These are phyloP conservation scores for Aureoboletus auriporus DNA, from an alignment of 768 basidiomycete species.

Conservation along the genomic window DNA sequence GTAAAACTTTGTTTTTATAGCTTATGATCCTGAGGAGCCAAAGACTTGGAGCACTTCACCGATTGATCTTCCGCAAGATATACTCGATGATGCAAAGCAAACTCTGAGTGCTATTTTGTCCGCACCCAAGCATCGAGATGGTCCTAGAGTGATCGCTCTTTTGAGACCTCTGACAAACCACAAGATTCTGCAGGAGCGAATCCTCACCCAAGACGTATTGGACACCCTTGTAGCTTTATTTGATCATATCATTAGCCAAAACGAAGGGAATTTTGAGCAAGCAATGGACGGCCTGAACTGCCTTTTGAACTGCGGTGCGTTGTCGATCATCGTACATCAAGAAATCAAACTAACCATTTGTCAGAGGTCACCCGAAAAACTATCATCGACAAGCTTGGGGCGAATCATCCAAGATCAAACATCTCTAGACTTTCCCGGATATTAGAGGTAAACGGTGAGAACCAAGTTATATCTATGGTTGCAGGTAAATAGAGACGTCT, in stretches of 20 bases:
- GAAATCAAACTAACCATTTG: neutral
- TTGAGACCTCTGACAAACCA: slow-evolving; percentile 16
- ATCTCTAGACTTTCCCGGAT: slow-evolving; percentile 10
- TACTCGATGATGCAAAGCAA: slow-evolving; percentile 12
- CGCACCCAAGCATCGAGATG: slow-evolving; percentile 9
- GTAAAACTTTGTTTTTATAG: neutral
- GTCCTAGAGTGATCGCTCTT: slow-evolving; percentile 16
- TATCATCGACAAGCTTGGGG: slow-evolving; percentile 6
- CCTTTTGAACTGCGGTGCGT: slow-evolving; percentile 16
- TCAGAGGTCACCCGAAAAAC: slow-evolving; percentile 9
- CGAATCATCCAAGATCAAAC: neutral
- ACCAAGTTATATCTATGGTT: neutral
- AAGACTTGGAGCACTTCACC: neutral
- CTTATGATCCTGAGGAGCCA: neutral
- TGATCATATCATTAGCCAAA: slow-evolving; percentile 6
- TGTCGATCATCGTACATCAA: neutral
- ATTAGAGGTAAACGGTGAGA: slow-evolving; percentile 10
- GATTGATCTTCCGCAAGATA: neutral
- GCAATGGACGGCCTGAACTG: slow-evolving; percentile 19
- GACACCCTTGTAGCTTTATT: slow-evolving; percentile 8
- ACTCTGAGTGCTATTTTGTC: slow-evolving; percentile 7
- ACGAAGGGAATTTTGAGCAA: slow-evolving; percentile 7
- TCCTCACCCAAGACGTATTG: slow-evolving; percentile 11
- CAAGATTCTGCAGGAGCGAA: slow-evolving; percentile 2
- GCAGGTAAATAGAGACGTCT: neutral